Evolutionary conservation across 1,139 yeast genomes (phyloP).

Genomic region (Geotrichum citri-aurantii): DNA sequence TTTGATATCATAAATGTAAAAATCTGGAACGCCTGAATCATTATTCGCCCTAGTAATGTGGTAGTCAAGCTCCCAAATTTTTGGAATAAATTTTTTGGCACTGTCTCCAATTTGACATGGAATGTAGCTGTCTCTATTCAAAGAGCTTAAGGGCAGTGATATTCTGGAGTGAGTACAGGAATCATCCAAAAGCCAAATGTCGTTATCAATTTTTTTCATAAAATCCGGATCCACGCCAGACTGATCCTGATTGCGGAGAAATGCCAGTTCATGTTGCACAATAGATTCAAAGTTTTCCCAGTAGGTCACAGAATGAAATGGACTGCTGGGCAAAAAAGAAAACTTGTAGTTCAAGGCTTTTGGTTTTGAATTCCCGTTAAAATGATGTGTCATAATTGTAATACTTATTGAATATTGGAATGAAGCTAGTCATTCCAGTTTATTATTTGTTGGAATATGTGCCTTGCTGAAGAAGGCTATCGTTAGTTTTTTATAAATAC

Average conservation of each 20-base stretch:
- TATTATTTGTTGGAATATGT: neutral
- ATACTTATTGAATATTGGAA: neutral
- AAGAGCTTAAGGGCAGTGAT: neutral
- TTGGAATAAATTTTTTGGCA: constrained; percentile 1
- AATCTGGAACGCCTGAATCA: constrained; percentile 12
- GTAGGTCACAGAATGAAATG: neutral
- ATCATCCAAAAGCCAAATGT: constrained; percentile 7
- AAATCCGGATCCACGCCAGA: neutral
- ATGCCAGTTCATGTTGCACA: constrained; percentile 3
- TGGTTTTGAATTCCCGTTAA: constrained; percentile 9
- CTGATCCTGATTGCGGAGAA: constrained; percentile 3
- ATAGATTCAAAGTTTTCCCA: constrained; percentile 10
- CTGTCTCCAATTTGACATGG: constrained; percentile 8
- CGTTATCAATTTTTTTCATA: constrained; percentile 3
- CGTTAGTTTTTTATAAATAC: neutral
- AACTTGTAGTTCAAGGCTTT: neutral
- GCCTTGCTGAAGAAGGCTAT: neutral
- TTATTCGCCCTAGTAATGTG: constrained; percentile 5
- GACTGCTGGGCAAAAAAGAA: constrained; percentile 6
- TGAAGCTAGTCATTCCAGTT: neutral
- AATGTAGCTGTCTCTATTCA: constrained; percentile 9
- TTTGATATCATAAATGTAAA: constrained; percentile 9
- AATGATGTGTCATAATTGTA: constrained; percentile 5
- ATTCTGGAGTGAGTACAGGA: neutral
- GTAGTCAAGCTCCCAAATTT: neutral